These are phyloP conservation scores for Sphaerobolus stellatus DNA, from an alignment of 1,284 basidiomycete genomes.

Conservation along the genomic window DNA sequence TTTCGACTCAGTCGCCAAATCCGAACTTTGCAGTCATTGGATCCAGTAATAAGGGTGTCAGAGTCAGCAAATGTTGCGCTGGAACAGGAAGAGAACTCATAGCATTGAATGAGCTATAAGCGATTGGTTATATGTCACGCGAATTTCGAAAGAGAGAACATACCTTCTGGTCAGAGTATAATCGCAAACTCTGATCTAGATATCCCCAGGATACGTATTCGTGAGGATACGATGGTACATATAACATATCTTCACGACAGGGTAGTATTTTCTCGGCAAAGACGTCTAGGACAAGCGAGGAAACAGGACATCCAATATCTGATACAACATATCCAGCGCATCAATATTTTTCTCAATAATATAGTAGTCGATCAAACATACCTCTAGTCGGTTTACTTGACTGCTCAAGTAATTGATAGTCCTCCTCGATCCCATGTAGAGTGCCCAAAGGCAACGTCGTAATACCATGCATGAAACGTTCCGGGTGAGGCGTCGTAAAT, in stretches of 20 bases:
- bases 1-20: constrained; percentile 67
- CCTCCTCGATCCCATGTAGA: constrained; percentile 79
- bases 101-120: constrained; percentile 65
- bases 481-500: constrained; percentile 82
- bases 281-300: constrained; percentile 54
- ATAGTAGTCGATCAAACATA: constrained; percentile 23
- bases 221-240: constrained; percentile 59
- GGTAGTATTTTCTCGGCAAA: constrained; percentile 64
- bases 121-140: constrained; percentile 11
- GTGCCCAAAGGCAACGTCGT: constrained; percentile 68
- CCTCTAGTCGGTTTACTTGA: constrained; percentile 60
- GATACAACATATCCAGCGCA: too few relatives aligned
- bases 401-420: constrained; percentile 62
- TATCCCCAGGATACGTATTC: constrained; percentile 73
- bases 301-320: constrained; percentile 53
- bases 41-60: constrained; percentile 73
- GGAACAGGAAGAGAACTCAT: constrained; percentile 70
- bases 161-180: constrained; percentile 64
- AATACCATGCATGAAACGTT: constrained; percentile 68
- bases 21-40: constrained; percentile 72
- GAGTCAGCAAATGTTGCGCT: constrained; percentile 78
- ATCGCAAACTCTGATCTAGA: constrained; percentile 49
- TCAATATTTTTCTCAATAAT: constrained; percentile 24
- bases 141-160: constrained; percentile 11
- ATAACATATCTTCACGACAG: constrained; percentile 58